Evolutionary conservation across 2,329 filamentous ascomycete species (phyloP).

Genomic region (Aspergillus sp.): DNA sequence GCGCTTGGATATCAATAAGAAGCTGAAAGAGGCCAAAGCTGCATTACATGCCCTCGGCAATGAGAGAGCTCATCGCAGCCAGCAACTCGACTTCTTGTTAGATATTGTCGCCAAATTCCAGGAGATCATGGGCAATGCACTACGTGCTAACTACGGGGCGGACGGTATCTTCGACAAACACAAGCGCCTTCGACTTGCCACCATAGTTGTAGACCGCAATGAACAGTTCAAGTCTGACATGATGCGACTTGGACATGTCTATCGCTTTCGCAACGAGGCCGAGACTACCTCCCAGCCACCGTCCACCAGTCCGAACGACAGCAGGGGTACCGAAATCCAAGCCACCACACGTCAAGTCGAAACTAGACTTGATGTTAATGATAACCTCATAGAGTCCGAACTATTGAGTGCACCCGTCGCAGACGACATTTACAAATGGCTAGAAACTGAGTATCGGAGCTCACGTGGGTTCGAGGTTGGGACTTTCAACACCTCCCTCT

Average conservation of each 20-base stretch:
- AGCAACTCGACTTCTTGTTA: conserved; percentile 35
- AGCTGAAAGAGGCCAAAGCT: conserved; percentile 26
- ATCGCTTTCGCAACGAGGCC: conserved; percentile 7
- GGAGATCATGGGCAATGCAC: conserved; percentile 30
- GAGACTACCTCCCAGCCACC: background rate
- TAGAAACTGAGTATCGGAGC: conserved; percentile 42
- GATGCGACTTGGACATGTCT: conserved; percentile 19
- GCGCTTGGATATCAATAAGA: conserved; percentile 37
- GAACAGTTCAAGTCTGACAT: conserved; percentile 24
- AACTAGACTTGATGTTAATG: conserved; percentile 14
- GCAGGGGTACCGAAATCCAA: background rate
- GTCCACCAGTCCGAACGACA: too few relatives aligned
- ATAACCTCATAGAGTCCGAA: conserved; percentile 17
- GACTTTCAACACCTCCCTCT: conserved; percentile 39
- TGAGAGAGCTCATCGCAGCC: conserved; percentile 31
- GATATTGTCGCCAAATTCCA: conserved; percentile 43
- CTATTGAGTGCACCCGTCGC: background rate
- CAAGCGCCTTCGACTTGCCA: conserved; percentile 34
- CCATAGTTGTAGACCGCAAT: conserved; percentile 30
- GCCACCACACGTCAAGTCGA: background rate
- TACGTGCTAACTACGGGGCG: conserved; percentile 38
- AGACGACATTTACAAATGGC: conserved; percentile 45
- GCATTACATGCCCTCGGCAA: conserved; percentile 34
- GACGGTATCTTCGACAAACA: conserved; percentile 34
- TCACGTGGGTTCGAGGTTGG: conserved; percentile 58